Evolutionary conservation across 2,329 filamentous ascomycete species (phyloP).

Genomic region (Sphaerulina musiva): DNA sequence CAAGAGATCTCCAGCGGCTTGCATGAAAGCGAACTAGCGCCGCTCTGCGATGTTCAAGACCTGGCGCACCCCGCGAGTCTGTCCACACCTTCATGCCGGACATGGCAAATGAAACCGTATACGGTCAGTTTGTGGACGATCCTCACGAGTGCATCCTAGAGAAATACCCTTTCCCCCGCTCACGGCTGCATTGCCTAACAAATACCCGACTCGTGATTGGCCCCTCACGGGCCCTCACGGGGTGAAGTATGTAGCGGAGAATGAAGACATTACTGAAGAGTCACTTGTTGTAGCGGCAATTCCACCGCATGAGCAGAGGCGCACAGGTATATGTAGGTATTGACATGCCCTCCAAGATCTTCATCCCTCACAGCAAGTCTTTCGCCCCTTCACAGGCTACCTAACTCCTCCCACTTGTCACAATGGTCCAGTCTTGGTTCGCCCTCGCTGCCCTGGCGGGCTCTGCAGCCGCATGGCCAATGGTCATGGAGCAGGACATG

Average conservation of each 20-base stretch:
- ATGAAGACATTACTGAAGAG: not conserved
- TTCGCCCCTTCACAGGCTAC: not conserved
- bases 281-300: not conserved
- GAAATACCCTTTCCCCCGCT: not conserved
- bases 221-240: not conserved
- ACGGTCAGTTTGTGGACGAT: not conserved
- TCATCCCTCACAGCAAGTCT: not conserved
- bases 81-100: too few relatives aligned
- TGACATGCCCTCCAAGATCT: not conserved
- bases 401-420: not conserved
- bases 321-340: not conserved
- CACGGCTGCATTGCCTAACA: not conserved
- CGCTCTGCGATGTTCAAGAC: not conserved
- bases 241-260: not conserved
- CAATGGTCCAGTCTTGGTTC: slow-evolving; percentile 8
- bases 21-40: not conserved
- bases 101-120: not conserved
- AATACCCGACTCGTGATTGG: not conserved
- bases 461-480: slow-evolving; percentile 14
- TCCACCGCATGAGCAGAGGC: not conserved
- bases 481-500: slow-evolving; percentile 12
- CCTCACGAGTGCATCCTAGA: not conserved
- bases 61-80: not conserved
- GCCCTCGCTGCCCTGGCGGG: slow-evolving; percentile 11
- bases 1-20: not conserved